phyloP scores from a whole-genome alignment of 306 rosid genomes.

The Arachis stenosperma region DNA sequence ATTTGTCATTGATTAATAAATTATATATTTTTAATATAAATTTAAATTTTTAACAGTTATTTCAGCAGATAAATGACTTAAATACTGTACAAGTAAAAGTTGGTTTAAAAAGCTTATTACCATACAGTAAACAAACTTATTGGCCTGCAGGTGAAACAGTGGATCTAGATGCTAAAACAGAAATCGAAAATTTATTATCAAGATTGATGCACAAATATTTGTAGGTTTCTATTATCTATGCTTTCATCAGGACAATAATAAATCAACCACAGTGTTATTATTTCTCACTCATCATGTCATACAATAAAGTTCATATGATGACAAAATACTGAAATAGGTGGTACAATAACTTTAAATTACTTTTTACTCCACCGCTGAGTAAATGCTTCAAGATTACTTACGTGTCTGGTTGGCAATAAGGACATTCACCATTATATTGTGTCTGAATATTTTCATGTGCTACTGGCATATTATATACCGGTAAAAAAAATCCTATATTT shows the following conservation, averaged over 20 bases:
- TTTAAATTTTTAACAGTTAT: too few species aligned
- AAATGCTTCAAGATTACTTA: not conserved
- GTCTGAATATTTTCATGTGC: not conserved
- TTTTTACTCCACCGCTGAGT: not conserved
- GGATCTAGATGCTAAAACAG: not conserved
- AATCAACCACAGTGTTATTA: constrained; percentile 2
- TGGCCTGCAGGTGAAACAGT: not conserved
- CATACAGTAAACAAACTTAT: not conserved
- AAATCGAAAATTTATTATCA: not conserved
- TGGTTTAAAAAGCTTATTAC: too few species aligned
- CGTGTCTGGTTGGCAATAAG: constrained; percentile 7
- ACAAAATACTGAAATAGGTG: not conserved
- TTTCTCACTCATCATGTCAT: constrained; percentile 6
- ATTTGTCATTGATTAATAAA: too few species aligned
- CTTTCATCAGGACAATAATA: not conserved
- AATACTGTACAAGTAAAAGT: too few species aligned
- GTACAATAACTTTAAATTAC: not conserved
- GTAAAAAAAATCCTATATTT: not conserved
- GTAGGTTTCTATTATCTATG: not conserved
- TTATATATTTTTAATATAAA: too few species aligned
- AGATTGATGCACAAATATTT: not conserved
- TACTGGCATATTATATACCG: not conserved
- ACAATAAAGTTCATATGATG: constrained; percentile 11
- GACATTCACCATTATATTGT: constrained; percentile 1
- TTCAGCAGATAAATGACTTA: too few species aligned